A percentile compares a stretch with the other conserved stretches of the same genome.
phyloP scores from a whole-genome alignment of 441 rosid genomes.

The Brassica balearica region DNA sequence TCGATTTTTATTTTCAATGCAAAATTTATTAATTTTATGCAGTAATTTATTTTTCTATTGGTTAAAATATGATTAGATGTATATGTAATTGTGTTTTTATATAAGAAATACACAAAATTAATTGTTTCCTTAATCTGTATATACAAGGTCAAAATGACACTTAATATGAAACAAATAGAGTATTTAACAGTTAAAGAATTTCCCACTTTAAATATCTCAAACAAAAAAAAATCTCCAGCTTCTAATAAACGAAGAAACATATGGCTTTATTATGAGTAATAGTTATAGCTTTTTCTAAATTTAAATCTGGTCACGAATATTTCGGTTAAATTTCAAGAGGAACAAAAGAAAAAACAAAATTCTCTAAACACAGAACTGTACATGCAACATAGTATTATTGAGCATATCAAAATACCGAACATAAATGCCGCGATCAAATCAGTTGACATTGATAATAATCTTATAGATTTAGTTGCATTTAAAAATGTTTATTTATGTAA shows the following conservation, averaged over 20 bases:
- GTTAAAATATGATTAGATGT: too few species aligned
- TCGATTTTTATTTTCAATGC: too few species aligned
- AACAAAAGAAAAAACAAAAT: too few species aligned
- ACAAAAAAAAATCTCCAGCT: slow-evolving; percentile 6
- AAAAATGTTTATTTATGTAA: neutral
- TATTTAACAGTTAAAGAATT: neutral
- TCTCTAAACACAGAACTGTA: too few species aligned
- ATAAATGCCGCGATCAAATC: neutral
- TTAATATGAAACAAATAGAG: too few species aligned
- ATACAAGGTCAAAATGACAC: too few species aligned
- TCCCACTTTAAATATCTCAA: neutral
- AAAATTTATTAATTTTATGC: too few species aligned
- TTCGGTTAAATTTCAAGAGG: neutral
- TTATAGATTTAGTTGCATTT: neutral
- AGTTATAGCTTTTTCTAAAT: neutral
- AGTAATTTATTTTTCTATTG: too few species aligned
- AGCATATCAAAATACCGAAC: neutral
- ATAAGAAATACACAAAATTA: too few species aligned
- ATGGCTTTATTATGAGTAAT: neutral
- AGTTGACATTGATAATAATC: neutral
- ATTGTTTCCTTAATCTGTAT: too few species aligned
- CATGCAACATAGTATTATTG: neutral
- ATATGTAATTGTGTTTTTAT: too few species aligned
- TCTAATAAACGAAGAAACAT: slow-evolving; percentile 19
- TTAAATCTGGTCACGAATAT: neutral